Conservation (phyloP, 1,284 basidiomycete species). For the Cutaneotrichosporon cavernicola region DNA sequence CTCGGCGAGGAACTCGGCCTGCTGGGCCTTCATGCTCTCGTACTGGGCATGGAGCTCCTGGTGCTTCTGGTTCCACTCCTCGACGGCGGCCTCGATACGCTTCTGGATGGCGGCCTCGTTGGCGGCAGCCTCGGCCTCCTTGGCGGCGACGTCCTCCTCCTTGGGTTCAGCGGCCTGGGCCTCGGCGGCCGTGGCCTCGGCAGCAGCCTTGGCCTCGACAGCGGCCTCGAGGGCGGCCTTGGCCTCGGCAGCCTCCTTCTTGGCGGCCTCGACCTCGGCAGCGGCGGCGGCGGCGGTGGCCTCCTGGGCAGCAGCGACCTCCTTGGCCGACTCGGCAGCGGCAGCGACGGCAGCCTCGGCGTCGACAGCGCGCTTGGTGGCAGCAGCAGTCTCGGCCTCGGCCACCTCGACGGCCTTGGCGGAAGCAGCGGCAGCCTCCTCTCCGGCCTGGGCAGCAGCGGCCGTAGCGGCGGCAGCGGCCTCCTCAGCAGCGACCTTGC, state of each 20-base stretch:
- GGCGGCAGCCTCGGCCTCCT: conserved; percentile 7
- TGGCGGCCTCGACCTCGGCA: conserved; percentile 2
- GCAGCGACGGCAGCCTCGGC: conserved; percentile 2
- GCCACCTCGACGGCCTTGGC: conserved; percentile 5
- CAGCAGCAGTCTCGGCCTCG: neutral
- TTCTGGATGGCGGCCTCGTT: conserved; percentile 3
- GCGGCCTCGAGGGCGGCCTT: neutral
- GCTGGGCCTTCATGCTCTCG: conserved; percentile 5
- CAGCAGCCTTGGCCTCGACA: neutral
- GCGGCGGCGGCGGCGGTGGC: neutral
- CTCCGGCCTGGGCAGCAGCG: neutral
- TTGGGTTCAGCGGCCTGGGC: neutral
- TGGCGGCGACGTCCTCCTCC: neutral
- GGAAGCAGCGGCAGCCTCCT: neutral
- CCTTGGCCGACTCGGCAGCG: neutral
- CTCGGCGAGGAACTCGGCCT: conserved; percentile 10
- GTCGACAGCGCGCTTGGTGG: neutral
- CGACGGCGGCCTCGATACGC: conserved; percentile 5
- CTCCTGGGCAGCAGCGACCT: conserved; percentile 1
- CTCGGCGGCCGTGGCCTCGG: neutral
- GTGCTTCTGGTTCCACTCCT: conserved; percentile 6
- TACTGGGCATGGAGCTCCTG: neutral
- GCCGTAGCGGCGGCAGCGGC: neutral
- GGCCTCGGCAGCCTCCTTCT: conserved; percentile 3
- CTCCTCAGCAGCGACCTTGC: neutral